phyloP scores from a whole-genome alignment of 2,329 filamentous ascomycete species.

The Arthrobotrys musiformis region DNA sequence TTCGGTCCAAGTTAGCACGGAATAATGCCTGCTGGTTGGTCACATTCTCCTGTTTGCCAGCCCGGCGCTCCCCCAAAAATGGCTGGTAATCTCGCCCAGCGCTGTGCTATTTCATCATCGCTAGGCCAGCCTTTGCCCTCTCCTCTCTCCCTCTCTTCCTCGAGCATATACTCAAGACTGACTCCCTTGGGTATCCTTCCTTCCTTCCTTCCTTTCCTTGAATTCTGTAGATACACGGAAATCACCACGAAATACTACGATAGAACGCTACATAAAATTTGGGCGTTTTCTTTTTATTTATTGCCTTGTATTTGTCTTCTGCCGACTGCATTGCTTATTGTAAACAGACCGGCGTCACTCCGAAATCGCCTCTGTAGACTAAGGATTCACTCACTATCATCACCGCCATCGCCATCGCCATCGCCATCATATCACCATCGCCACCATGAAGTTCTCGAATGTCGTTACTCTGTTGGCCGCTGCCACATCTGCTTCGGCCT shows the following conservation, averaged over 20 bases:
- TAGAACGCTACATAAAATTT: background rate
- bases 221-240: background rate
- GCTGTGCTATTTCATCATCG: conserved; percentile 43
- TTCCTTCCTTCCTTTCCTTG: conserved; percentile 2
- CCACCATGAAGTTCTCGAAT: conserved; percentile 47
- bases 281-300: background rate
- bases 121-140: conserved; percentile 2
- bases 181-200: too few species aligned
- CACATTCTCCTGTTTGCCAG: conserved; percentile 37
- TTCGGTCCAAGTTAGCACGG: background rate
- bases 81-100: conserved; percentile 33
- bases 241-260: background rate
- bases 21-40: conserved; percentile 46
- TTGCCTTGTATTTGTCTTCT: background rate
- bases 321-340: background rate
- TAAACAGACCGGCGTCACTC: conserved; percentile 6
- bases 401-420: background rate
- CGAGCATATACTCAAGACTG: too few species aligned
- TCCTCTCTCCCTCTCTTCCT: background rate
- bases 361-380: conserved; percentile 18
- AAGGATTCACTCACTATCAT: background rate
- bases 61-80: conserved; percentile 13
- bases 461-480: conserved; percentile 24
- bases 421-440: too few species aligned
- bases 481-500: conserved; percentile 19